These are phyloP conservation scores for Clitopilus hobsonii DNA, from an alignment of 768 basidiomycete genomes.

Conservation along the genomic window DNA sequence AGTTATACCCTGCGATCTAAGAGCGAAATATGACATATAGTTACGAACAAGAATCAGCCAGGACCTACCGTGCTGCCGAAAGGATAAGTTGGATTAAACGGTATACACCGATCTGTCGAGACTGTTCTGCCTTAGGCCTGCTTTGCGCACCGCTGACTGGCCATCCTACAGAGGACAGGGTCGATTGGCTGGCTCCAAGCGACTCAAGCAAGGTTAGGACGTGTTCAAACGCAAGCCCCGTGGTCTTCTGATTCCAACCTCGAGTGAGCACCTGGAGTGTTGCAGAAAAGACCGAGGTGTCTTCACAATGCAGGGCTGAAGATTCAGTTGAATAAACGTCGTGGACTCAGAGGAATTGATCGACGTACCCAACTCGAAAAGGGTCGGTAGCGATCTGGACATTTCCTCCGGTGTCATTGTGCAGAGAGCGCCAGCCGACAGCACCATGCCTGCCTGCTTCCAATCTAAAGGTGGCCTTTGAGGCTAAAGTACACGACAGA, in stretches of 20 bases:
- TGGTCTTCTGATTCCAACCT: slow-evolving; percentile 21
- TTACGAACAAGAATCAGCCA: not conserved
- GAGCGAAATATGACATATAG: slow-evolving; percentile 2
- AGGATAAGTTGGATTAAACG: slow-evolving; percentile 39
- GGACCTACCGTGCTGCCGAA: slow-evolving; percentile 42
- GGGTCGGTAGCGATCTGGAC: too few species aligned
- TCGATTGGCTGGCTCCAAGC: slow-evolving; percentile 37
- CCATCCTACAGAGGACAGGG: slow-evolving; percentile 32
- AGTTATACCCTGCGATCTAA: slow-evolving; percentile 29
- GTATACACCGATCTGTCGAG: slow-evolving; percentile 28
- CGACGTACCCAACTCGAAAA: slow-evolving; percentile 37
- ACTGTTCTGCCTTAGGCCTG: slow-evolving; percentile 4
- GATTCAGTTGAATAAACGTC: slow-evolving; percentile 6
- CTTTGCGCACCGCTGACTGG: not conserved
- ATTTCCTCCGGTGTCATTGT: too few species aligned
- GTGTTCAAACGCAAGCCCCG: slow-evolving; percentile 26
- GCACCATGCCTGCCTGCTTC: slow-evolving; percentile 28
- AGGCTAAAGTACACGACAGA: slow-evolving; percentile 1
- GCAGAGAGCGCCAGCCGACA: slow-evolving; percentile 43
- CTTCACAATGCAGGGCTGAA: slow-evolving; percentile 16
- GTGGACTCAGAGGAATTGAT: not conserved
- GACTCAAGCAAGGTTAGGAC: slow-evolving; percentile 32
- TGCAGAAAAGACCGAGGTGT: slow-evolving; percentile 8
- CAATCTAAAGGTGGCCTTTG: slow-evolving; percentile 28
- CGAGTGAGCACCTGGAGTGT: slow-evolving; percentile 28